Evolutionary conservation across 176 grass and related monocot species (phyloP), one percentile per base, ranked within the genome.

Genomic region (Carex parvula): DNA sequence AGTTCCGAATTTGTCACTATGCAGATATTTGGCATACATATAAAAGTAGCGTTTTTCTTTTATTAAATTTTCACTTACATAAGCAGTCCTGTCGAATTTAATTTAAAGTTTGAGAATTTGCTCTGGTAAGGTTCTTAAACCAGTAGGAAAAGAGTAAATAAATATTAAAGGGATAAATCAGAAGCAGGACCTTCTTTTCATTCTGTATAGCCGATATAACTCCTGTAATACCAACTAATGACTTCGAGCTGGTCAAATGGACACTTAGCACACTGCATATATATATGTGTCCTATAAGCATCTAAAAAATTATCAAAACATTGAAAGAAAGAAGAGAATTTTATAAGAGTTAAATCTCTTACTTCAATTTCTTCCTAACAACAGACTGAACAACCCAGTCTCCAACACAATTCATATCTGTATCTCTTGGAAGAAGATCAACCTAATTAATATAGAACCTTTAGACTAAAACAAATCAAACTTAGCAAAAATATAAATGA

Each of bases 181-280:
- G 16, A 81, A 61, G 72, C 16, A 73, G 35, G 3, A 95, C 95
- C 95, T 93, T 98, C 81, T 93, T 98, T 88, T 95, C 92, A 86
- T 93, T 89, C 21, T 98, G 95, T 84, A 98, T 94, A 85, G 92
- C 90, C 82, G 95, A 90, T 87, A 98, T 93, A 69, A 98, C 91
- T 39, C 95, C 95, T 62, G 91, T 85, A 87, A 98, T 93, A 37
- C 95, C 95, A 63, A 98, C 95, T 69, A 98, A 69, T 42, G 95
- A 98, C 82, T 98, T 98, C 18, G 95, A 94, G 59, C 95, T 94
- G 73, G 95, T 98, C 84, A 98, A 88, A 87, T 98, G 95, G 50
- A 98, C 87, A 56, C 95, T 88, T 35, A 94, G 86, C 18, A 98
- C 92, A 0, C 95, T 98, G 80, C 11, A 87, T 35, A n/a, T 9